phyloP scores from a whole-genome alignment of 495 filamentous ascomycete species.

The Durotheca rogersii region DNA sequence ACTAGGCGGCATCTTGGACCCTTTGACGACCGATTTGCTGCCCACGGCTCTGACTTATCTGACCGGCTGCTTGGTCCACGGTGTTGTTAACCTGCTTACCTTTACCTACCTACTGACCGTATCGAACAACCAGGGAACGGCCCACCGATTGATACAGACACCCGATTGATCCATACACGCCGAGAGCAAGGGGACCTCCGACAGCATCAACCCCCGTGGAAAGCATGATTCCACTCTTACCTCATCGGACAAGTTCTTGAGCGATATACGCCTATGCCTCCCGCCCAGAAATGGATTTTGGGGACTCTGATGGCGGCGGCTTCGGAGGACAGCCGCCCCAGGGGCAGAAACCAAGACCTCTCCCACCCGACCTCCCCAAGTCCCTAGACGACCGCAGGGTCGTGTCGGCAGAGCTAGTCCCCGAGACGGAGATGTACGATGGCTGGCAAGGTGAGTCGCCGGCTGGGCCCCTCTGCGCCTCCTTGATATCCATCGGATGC shows the following conservation, averaged over 20 bases:
- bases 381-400: slow-evolving; percentile 85
- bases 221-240: slow-evolving; percentile 24
- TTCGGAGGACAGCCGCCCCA: slow-evolving; percentile 41
- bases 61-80: slow-evolving; percentile 4
- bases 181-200: neutral
- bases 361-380: slow-evolving; percentile 85
- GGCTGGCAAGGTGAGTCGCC: slow-evolving; percentile 87
- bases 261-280: slow-evolving; percentile 32
- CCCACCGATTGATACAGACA: slow-evolving; percentile 19
- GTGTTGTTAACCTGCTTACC: too few species aligned
- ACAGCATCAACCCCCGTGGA: slow-evolving; percentile 5
- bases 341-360: slow-evolving; percentile 44
- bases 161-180: slow-evolving; percentile 22
- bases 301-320: slow-evolving; percentile 51
- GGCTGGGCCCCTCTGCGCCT: neutral
- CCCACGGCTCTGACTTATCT: neutral
- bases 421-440: slow-evolving; percentile 96
- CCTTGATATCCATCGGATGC: slow-evolving; percentile 3
- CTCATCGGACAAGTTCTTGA: slow-evolving; percentile 23
- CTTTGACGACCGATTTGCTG: too few species aligned
- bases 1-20: too few species aligned
- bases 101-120: too few species aligned
- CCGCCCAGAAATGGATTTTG: slow-evolving; percentile 56
- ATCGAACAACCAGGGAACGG: slow-evolving; percentile 21
- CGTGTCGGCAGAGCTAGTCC: slow-evolving; percentile 53